phyloP scores from a whole-genome alignment of 257 asterid genomes.

The Fraxinus quadrangulata region DNA sequence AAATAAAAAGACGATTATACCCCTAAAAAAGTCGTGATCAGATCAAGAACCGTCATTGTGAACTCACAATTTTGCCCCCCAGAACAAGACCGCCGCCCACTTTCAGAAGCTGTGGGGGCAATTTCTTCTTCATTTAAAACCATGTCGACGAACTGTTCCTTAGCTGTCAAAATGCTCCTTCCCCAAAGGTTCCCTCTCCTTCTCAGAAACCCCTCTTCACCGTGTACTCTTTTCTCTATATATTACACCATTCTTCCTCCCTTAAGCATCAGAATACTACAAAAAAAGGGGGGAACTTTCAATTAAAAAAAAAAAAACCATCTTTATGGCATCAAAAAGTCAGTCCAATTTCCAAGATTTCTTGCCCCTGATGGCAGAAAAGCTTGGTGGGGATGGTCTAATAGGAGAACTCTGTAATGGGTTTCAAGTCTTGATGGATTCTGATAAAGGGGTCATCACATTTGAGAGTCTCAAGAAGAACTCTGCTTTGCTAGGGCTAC shows the following conservation, averaged over 20 bases:
- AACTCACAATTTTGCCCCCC: not conserved
- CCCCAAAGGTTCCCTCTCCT: constrained; percentile 25
- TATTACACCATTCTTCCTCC: constrained; percentile 22
- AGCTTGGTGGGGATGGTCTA: constrained; percentile 53
- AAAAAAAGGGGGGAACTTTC: not conserved
- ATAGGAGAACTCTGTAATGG: constrained; percentile 51
- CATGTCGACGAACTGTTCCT: constrained; percentile 16
- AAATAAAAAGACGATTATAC: not conserved
- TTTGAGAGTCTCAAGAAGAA: constrained; percentile 47
- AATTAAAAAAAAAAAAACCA: not conserved
- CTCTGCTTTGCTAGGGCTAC: constrained; percentile 40
- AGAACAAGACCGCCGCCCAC: not conserved
- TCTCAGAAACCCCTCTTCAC: constrained; percentile 32
- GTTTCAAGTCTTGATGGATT: constrained; percentile 43
- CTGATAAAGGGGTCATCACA: constrained; percentile 51
- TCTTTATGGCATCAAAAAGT: constrained; percentile 34
- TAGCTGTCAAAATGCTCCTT: constrained; percentile 29
- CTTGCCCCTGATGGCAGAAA: constrained; percentile 55
- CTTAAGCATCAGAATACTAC: constrained; percentile 9
- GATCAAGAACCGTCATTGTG: not conserved
- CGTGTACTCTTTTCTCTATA: constrained; percentile 20
- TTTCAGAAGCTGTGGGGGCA: constrained; percentile 22
- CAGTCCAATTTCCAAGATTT: constrained; percentile 46
- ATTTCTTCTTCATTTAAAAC: constrained; percentile 13
- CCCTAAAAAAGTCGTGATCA: not conserved